Conservation (phyloP, 2,329 filamentous ascomycete species). For the Stenocarpella maydis region DNA sequence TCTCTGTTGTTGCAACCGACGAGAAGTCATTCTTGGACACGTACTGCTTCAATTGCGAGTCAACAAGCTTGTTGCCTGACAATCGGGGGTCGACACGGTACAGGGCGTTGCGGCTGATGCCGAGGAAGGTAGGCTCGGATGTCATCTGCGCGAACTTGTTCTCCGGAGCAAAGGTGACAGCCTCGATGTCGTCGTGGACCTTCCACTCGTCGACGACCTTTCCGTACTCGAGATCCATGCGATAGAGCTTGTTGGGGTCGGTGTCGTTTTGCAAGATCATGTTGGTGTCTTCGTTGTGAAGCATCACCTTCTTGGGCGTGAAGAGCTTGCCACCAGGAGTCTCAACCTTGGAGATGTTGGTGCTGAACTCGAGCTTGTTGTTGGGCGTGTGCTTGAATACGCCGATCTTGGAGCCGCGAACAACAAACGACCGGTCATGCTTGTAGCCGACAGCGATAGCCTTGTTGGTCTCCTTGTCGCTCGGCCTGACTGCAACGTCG, state of each 20-base stretch:
- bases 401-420: constrained; percentile 96
- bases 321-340: constrained; percentile 88
- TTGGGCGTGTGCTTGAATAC: constrained; percentile 97
- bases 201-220: constrained; percentile 99
- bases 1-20: constrained; percentile 90
- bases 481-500: constrained; percentile 75
- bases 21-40: constrained; percentile 97
- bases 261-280: constrained; percentile 86
- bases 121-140: constrained; percentile 91
- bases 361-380: constrained; percentile 94
- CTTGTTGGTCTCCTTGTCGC: constrained; percentile 83
- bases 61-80: constrained; percentile 89
- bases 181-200: constrained; percentile 93
- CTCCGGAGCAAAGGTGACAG: constrained; percentile 91
- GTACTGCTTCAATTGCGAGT: constrained; percentile 94
- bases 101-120: constrained; percentile 89
- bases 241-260: constrained; percentile 90
- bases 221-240: constrained; percentile 97
- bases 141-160: constrained; percentile 99
- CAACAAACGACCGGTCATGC: constrained; percentile 95
- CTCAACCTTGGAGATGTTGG: constrained; percentile 95
- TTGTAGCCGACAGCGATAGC: constrained; percentile 97
- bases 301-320: constrained; percentile 95
- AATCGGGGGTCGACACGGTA: constrained; percentile 94
- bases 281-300: constrained; percentile 88